Evolutionary conservation across 2,329 filamentous ascomycete species (phyloP).

Genomic region (Dryadomyces quercivorus): DNA sequence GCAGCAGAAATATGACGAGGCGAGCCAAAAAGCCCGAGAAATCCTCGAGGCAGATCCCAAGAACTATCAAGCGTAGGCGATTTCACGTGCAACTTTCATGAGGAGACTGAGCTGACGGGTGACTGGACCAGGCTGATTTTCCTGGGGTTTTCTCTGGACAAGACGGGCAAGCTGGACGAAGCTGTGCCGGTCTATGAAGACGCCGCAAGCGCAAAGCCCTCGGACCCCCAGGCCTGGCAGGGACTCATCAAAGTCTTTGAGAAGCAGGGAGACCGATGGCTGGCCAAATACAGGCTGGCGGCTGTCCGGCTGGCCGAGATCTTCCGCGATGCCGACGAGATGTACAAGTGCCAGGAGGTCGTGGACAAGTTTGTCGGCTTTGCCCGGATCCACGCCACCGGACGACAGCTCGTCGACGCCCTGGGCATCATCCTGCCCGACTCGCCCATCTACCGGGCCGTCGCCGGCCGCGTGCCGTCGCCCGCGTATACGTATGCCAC

Average conservation of each 20-base stretch:
- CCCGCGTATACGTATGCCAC: constrained; percentile 71
- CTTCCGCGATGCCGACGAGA: constrained; percentile 53
- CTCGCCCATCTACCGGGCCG: constrained; percentile 65
- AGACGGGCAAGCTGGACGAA: constrained; percentile 56
- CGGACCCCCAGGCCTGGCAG: constrained; percentile 80
- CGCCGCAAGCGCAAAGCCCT: constrained; percentile 58
- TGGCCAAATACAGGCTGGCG: constrained; percentile 63
- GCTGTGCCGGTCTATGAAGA: constrained; percentile 65
- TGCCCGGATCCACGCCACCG: constrained; percentile 59
- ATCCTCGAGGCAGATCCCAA: constrained; percentile 60
- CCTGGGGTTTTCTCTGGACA: constrained; percentile 73
- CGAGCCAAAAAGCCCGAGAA: constrained; percentile 53
- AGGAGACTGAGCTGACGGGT: neutral
- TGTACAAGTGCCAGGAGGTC: constrained; percentile 51
- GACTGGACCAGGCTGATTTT: constrained; percentile 48
- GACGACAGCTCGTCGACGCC: constrained; percentile 62
- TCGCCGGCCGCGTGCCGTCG: constrained; percentile 74
- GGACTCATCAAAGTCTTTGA: constrained; percentile 80
- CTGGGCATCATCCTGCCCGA: constrained; percentile 67
- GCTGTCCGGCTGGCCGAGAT: constrained; percentile 64
- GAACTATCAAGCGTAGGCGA: constrained; percentile 59
- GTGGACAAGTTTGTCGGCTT: constrained; percentile 72
- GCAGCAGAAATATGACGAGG: constrained; percentile 66
- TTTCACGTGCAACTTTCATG: constrained; percentile 26
- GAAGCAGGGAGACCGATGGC: constrained; percentile 54